These are phyloP conservation scores for Ephemerocybe angulata DNA, from an alignment of 768 basidiomycete species.

Conservation along the genomic window DNA sequence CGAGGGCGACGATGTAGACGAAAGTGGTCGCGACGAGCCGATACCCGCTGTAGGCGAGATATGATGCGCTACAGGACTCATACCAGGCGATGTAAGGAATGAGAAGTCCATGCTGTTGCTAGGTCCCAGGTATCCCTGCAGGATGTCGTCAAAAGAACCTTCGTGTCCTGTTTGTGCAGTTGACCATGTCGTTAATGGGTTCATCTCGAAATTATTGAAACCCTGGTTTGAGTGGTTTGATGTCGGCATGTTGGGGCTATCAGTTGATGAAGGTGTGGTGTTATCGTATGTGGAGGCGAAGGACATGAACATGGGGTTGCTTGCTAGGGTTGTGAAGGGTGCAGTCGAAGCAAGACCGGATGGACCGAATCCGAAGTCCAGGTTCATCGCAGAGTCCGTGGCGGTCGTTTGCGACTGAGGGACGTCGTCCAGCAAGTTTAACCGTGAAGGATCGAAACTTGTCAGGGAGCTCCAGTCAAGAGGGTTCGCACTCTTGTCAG, in stretches of 20 bases:
- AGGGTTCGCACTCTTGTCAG: slow-evolving; percentile 39
- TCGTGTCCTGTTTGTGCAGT: slow-evolving; percentile 30
- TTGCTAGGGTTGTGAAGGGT: slow-evolving; percentile 76
- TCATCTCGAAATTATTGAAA: slow-evolving; percentile 47
- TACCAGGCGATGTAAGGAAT: slow-evolving; percentile 30
- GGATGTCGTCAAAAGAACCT: slow-evolving; percentile 44
- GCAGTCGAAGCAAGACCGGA: slow-evolving; percentile 43
- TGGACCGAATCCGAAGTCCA: slow-evolving; percentile 56
- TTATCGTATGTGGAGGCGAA: slow-evolving; percentile 59
- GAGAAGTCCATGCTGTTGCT: slow-evolving; percentile 27
- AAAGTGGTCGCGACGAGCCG: slow-evolving; percentile 21
- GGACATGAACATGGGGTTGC: slow-evolving; percentile 84
- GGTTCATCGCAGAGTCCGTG: slow-evolving; percentile 54
- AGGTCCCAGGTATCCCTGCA: slow-evolving; percentile 31
- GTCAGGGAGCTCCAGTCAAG: slow-evolving; percentile 67
- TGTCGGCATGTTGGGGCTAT: slow-evolving; percentile 12
- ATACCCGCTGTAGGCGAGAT: slow-evolving; percentile 15
- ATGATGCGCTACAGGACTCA: slow-evolving; percentile 58
- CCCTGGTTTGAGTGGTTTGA: slow-evolving; percentile 23
- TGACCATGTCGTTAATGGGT: slow-evolving; percentile 42
- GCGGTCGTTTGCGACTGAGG: slow-evolving; percentile 51
- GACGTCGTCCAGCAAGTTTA: slow-evolving; percentile 61
- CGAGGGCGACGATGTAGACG: slow-evolving; percentile 42
- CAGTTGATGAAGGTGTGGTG: slow-evolving; percentile 24
- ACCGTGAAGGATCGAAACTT: slow-evolving; percentile 65